Evolutionary conservation across 352 stramenopile species (phyloP).

Genomic region (Globisporangium recalcitrans): DNA sequence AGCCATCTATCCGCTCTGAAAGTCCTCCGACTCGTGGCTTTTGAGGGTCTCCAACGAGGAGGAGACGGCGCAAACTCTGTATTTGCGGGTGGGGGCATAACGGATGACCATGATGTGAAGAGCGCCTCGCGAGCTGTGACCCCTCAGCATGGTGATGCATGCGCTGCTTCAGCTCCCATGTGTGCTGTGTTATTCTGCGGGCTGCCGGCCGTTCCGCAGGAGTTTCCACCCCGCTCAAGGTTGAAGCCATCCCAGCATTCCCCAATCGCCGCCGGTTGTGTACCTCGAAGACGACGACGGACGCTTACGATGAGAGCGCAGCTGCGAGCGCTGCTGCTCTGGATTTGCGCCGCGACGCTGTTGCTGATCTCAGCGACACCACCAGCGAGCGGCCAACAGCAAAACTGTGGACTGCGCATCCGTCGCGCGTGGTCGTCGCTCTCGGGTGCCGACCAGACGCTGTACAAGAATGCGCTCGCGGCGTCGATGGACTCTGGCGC

Average conservation of each 20-base stretch:
- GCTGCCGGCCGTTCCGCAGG: background rate
- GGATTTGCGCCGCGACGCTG: background rate
- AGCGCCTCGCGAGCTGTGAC: background rate
- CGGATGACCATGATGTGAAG: background rate
- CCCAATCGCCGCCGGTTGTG: background rate
- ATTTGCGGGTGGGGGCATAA: conserved; percentile 3
- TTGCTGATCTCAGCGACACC: background rate
- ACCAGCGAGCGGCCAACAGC: background rate
- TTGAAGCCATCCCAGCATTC: background rate
- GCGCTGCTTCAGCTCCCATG: background rate
- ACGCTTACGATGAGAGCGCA: background rate
- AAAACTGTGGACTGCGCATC: conserved; percentile 31
- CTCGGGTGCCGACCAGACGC: conserved; percentile 29
- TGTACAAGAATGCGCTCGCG: conserved; percentile 42
- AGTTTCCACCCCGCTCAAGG: background rate
- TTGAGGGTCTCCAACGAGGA: background rate
- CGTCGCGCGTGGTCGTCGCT: conserved; percentile 48
- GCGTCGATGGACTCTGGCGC: conserved; percentile 46
- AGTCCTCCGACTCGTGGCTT: background rate
- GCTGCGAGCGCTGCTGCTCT: background rate
- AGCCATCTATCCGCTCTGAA: background rate
- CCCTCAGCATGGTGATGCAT: background rate
- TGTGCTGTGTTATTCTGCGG: background rate
- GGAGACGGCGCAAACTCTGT: background rate
- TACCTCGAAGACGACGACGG: background rate